Conservation (phyloP, 2,329 filamentous ascomycete species). For the Pseudogymnoascus sp. region DNA sequence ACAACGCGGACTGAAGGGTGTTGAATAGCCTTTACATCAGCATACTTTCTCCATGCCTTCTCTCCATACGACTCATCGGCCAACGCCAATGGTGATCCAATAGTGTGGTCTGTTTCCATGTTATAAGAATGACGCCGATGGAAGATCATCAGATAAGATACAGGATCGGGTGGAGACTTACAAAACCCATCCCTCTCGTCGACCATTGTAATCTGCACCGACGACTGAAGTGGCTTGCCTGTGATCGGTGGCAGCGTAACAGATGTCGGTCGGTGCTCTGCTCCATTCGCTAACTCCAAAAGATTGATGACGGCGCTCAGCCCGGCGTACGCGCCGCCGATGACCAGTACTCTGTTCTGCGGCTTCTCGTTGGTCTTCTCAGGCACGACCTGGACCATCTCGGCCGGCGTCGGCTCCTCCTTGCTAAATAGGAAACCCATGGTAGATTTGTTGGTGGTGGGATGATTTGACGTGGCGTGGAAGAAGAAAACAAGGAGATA, state of each 20-base stretch:
- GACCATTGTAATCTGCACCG: constrained; percentile 63
- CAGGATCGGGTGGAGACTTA: constrained; percentile 35
- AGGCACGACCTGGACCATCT: constrained; percentile 19
- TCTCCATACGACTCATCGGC: constrained; percentile 54
- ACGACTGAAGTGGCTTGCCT: constrained; percentile 36
- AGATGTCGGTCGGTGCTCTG: constrained; percentile 24
- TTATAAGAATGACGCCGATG: not conserved
- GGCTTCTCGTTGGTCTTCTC: not conserved
- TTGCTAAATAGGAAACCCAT: constrained; percentile 6
- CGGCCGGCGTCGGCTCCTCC: constrained; percentile 19
- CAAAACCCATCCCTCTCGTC: constrained; percentile 81
- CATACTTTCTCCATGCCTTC: constrained; percentile 63
- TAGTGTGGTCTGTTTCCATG: constrained; percentile 55
- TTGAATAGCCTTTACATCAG: constrained; percentile 59
- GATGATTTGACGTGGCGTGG: not conserved
- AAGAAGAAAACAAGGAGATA: not conserved
- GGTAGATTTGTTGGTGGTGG: not conserved
- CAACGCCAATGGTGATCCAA: constrained; percentile 67
- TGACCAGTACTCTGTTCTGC: constrained; percentile 48
- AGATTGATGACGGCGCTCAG: constrained; percentile 60
- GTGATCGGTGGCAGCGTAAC: constrained; percentile 14
- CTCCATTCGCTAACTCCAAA: constrained; percentile 54
- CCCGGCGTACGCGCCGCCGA: constrained; percentile 67
- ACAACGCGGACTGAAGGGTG: constrained; percentile 54
- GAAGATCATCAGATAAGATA: constrained; percentile 8